A percentile compares a stretch with the other conserved stretches of the same genome.
These are phyloP conservation scores for Tricholoma sp. DNA, from an alignment of 768 basidiomycete species.

Conservation along the genomic window DNA sequence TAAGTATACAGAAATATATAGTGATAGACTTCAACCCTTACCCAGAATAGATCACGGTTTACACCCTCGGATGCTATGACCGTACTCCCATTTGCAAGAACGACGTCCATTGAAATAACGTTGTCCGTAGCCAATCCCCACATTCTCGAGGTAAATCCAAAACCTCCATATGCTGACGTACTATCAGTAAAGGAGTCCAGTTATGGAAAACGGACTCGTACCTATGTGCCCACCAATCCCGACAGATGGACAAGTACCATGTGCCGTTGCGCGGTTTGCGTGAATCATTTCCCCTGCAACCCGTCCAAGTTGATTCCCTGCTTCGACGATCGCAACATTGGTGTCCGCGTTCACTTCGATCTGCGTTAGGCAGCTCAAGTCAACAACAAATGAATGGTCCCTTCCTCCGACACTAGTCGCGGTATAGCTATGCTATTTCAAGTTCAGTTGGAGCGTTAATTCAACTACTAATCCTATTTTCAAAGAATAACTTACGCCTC, in stretches of 20 bases:
- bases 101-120: slow-evolving; percentile 25
- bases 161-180: slow-evolving; percentile 30
- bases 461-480: not conserved
- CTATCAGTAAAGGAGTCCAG: too few relatives aligned
- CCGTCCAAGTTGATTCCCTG: not conserved
- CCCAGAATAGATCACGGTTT: not conserved
- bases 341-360: slow-evolving; percentile 26
- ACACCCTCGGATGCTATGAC: slow-evolving; percentile 2
- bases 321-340: slow-evolving; percentile 20
- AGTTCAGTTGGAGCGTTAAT: not conserved
- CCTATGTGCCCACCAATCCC: slow-evolving; percentile 42
- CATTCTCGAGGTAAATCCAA: slow-evolving; percentile 28
- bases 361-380: slow-evolving; percentile 31
- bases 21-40: too few relatives aligned
- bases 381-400: slow-evolving; percentile 36
- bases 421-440: slow-evolving; percentile 36
- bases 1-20: not conserved
- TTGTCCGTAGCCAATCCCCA: slow-evolving; percentile 35
- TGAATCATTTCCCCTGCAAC: slow-evolving; percentile 29
- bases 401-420: slow-evolving; percentile 39
- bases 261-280: slow-evolving; percentile 32
- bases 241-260: slow-evolving; percentile 42
- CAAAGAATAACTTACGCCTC: not conserved
- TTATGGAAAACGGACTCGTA: slow-evolving; percentile 11
- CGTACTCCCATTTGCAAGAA: slow-evolving; percentile 29